Evolutionary conservation across 768 basidiomycete genomes (phyloP), one percentile per base, ranked within the genome.

Genomic region (Leccinum imitatum): DNA sequence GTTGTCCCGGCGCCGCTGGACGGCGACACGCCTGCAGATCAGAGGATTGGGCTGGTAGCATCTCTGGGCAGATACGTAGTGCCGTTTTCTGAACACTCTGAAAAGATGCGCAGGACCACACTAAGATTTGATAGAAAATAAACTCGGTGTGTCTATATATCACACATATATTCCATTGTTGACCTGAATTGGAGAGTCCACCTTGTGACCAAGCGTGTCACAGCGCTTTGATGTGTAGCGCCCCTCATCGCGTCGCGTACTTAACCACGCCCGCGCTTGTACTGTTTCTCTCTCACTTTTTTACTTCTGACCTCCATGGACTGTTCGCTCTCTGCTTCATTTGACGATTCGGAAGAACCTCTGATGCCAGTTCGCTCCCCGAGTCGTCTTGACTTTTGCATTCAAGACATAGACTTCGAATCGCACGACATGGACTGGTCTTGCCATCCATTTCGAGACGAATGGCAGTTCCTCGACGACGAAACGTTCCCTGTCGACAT

Each of bases 1-100:
- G 83, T 87, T 30, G 75, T 96, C 15, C 71, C 82, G 7, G 78
- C 85, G 1, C 81, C 81, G 4, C 58, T 63, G 6, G 74, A 68
- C n/a, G 7, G 62, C 62, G 35, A 76, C n/a, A 21, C 35, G 1
- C 41, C 23, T 41, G 59, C 48, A n/a, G 75, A 74, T 51, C 65
- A 72, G 56, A 71, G 59, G 64, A 56, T 59, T 54, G 74, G 62
- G 54, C 73, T 66, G 54, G 71, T 59, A 53, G 59, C 71, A 31
- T 74, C 74, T 37, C 47, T 69, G 3, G 72, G 72, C 25, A 78
- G 77, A 11, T 81, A 80, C 65, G 63, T 76, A 52, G 75, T 79
- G 17, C 82, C 82, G 6, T 79, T 78, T 37, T 69, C 65, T 44
- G 71, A 77, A 60, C 76, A 77, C 33, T 69, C 69, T 1, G 75